Conservation (phyloP, 2,329 filamentous ascomycete species). For the Penicillium digitatum region DNA sequence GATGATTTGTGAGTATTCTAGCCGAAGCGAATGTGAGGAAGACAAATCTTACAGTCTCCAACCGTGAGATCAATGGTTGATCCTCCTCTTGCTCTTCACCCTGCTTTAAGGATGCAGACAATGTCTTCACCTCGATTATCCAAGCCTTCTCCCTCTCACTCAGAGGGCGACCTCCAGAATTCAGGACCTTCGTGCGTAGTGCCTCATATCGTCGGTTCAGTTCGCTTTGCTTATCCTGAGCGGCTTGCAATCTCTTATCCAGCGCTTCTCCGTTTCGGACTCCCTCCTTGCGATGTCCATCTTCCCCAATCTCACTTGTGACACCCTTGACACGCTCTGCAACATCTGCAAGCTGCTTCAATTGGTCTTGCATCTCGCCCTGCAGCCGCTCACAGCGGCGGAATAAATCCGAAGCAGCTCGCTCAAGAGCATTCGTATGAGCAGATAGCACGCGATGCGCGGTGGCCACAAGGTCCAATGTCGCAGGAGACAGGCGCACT, state of each 20-base stretch:
- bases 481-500: constrained; percentile 47
- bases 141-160: constrained; percentile 47
- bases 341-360: constrained; percentile 44
- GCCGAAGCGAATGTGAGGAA: background rate
- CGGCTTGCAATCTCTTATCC: constrained; percentile 40
- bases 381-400: constrained; percentile 49
- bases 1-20: constrained; percentile 14
- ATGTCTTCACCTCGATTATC: constrained; percentile 42
- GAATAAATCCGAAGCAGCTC: constrained; percentile 51
- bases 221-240: constrained; percentile 39
- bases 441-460: constrained; percentile 47
- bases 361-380: constrained; percentile 47
- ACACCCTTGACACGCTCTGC: constrained; percentile 45
- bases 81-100: constrained; percentile 22
- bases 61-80: constrained; percentile 32
- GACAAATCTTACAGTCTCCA: constrained; percentile 38
- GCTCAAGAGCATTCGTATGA: constrained; percentile 46
- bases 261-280: constrained; percentile 33
- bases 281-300: constrained; percentile 32
- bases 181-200: constrained; percentile 43
- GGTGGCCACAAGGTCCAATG: constrained; percentile 46
- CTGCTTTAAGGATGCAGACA: constrained; percentile 36
- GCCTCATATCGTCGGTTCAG: constrained; percentile 43
- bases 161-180: constrained; percentile 43
- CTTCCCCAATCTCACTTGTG: constrained; percentile 37